Evolutionary conservation across 2,329 filamentous ascomycete genomes (phyloP), one percentile per base, ranked within the genome.

Genomic region (Stagonosporopsis rhizophila): DNA sequence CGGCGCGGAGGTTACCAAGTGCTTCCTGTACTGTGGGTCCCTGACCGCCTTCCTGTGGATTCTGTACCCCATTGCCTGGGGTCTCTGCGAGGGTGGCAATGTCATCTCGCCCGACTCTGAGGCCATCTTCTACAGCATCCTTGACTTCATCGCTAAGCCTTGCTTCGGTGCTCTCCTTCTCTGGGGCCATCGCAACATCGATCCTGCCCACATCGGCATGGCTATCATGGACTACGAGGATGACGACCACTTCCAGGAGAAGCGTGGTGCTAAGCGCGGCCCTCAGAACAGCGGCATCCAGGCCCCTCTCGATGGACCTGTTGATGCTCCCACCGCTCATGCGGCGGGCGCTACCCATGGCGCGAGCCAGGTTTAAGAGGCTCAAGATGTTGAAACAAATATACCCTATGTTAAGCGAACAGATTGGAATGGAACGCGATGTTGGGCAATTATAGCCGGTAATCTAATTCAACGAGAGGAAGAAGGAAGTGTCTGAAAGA

Each of bases 71-170:
- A 46, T 72, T 27, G 81, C 83, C 20, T 89, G 87, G 85, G 87
- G 85, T 52, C 65, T 89, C 2, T 80, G 75, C 39, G 87, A 89
- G 72, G 87, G 86, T 28, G 87, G 85, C 11, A 89, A 89, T 63
- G 74, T 88, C 59, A 88, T 89, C 46, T 75, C 86, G 2, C 83
- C 86, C 0, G 87, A 90, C 67, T 85, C 83, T 0, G 88, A 90
- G 68, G 85, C 86, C 11, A 76, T 89, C 56, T 89, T 90, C 70
- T 91, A 90, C 67, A 86, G 87, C 38, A 76, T 89, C 3, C 79
- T 91, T 0, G 88, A 90, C 57, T 73, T 89, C 5, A 58, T 89
- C 3, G 82, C 87, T 6, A 90, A 89, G 76, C 85, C 86, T 0
- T 78, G 83, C 8, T 90, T 89, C 61, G 85, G 85, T 15, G 77